Evolutionary conservation across 805 yeast genomes (phyloP).

Genomic region (Candida dendrica): DNA sequence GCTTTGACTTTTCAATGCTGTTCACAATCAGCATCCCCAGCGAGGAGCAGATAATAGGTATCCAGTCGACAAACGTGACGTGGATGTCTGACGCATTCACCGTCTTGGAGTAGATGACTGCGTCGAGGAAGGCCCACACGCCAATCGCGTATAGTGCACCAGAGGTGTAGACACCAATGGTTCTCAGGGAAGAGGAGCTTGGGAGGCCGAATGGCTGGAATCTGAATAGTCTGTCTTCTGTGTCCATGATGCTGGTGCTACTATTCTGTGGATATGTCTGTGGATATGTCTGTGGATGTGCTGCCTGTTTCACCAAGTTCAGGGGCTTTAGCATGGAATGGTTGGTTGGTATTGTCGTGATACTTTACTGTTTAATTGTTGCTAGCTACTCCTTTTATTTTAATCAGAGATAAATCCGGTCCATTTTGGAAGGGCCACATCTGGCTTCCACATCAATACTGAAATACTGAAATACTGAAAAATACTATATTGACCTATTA

Average conservation of each 20-base stretch:
- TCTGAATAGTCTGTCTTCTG: slow-evolving; percentile 39
- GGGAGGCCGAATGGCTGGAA: slow-evolving; percentile 62
- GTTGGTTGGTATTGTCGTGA: neutral
- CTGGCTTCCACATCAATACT: too few species aligned
- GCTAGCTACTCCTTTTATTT: too few species aligned
- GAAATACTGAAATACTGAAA: too few species aligned
- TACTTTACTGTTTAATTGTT: too few species aligned
- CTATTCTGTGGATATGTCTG: too few species aligned
- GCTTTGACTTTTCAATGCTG: slow-evolving; percentile 35
- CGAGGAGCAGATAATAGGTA: slow-evolving; percentile 83
- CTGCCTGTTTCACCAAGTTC: neutral
- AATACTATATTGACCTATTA: too few species aligned
- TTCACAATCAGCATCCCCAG: slow-evolving; percentile 78
- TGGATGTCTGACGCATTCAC: slow-evolving; percentile 83
- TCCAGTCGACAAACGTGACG: slow-evolving; percentile 91
- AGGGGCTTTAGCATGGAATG: slow-evolving; percentile 1
- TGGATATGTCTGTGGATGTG: too few species aligned
- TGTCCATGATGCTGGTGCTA: neutral
- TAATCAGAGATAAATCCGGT: too few species aligned
- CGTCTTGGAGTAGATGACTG: slow-evolving; percentile 78
- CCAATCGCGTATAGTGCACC: slow-evolving; percentile 80
- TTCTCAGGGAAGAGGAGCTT: slow-evolving; percentile 60
- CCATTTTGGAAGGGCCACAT: too few species aligned
- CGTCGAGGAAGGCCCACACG: slow-evolving; percentile 84
- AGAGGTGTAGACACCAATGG: slow-evolving; percentile 69